Conservation (phyloP, 2,329 filamentous ascomycete genomes). For the Orbilia oligospora region DNA sequence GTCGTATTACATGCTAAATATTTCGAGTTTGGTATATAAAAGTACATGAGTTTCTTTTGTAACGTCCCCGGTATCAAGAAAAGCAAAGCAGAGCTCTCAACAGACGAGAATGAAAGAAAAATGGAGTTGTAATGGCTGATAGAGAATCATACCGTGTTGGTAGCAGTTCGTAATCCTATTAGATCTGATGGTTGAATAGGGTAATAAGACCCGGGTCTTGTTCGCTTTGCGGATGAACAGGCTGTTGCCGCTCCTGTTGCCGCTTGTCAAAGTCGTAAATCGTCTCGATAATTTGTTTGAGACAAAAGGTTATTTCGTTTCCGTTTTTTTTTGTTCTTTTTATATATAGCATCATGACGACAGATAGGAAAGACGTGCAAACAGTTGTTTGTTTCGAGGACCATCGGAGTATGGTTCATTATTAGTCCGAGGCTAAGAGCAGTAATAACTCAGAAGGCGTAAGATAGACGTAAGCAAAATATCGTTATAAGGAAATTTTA, state of each 20-base stretch:
- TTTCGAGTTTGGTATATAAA: conserved; percentile 44
- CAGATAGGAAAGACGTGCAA: conserved; percentile 43
- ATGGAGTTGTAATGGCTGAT: neutral
- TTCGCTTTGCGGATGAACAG: conserved; percentile 21
- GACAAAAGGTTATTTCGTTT: conserved; percentile 30
- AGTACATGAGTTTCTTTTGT: conserved; percentile 50
- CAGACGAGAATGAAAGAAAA: conserved; percentile 17
- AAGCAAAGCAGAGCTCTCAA: conserved; percentile 19
- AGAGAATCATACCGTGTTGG: conserved; percentile 33
- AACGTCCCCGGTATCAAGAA: conserved; percentile 30
- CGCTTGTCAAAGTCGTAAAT: conserved; percentile 10
- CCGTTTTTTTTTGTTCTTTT: conserved; percentile 30
- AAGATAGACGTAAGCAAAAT: conserved; percentile 26
- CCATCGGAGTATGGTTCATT: conserved; percentile 48
- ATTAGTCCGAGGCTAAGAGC: conserved; percentile 48
- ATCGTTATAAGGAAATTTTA: conserved; percentile 40
- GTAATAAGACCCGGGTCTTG: conserved; percentile 16
- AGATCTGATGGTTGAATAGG: neutral
- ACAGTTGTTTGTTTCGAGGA: conserved; percentile 26
- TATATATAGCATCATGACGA: conserved; percentile 17
- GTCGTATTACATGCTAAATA: conserved; percentile 47
- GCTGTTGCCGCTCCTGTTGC: conserved; percentile 1
- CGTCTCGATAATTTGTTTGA: conserved; percentile 4
- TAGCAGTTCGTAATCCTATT: conserved; percentile 12
- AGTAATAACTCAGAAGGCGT: conserved; percentile 25